Evolutionary conservation across 1,284 basidiomycete species (phyloP), one percentile per base, ranked within the genome.

Genomic region (Papiliotrema terrestris): DNA sequence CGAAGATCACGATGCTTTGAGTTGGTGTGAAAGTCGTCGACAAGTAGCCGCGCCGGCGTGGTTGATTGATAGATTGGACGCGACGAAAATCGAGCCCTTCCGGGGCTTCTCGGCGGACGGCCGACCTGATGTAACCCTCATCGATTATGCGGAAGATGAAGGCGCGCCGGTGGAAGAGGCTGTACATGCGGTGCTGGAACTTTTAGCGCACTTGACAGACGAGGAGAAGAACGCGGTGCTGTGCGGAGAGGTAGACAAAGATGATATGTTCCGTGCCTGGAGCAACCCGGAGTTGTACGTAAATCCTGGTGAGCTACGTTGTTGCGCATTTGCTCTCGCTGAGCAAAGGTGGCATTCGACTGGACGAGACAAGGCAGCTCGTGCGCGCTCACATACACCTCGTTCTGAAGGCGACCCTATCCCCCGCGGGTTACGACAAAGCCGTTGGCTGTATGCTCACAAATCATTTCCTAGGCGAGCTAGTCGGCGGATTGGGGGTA

Each of bases 271-370:
- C 47, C 51, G 72, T 29, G 59, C 65, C 14, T 73, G 73, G 73
- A 66, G 65, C 11, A 75, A 74, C 45, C 71, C 71, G 15, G 71
- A 73, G 59, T 64, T 73, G 9, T 73, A 73, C 52, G 65, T 72
- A 15, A 73, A 72, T 49, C 62, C 63, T 45, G 68, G 67, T 68
- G 54, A 26, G 61, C 53, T 4, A 8, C 3, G 14, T 36, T 8
- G 39, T 39, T 13, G 19, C 41, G 20, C 36, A 38, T 20, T 9
- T 17, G 4, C 17, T 39, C 23, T 25, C 42, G 5, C 29, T 49
- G 23, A 52, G 26, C n/a, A 8, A 57, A 68, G 68, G 72, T 38
- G 73, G 73, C 1, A 66, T 75, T n/a, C 62, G 73, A 9, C 52
- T 75, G n/a, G 73, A 75, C 50, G 71, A 75, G 54, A 63, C 65